A percentile compares a stretch with the other conserved stretches of the same genome.
phyloP scores from a whole-genome alignment of 352 stramenopile genomes.

The Chrysophaeum taylorii region DNA sequence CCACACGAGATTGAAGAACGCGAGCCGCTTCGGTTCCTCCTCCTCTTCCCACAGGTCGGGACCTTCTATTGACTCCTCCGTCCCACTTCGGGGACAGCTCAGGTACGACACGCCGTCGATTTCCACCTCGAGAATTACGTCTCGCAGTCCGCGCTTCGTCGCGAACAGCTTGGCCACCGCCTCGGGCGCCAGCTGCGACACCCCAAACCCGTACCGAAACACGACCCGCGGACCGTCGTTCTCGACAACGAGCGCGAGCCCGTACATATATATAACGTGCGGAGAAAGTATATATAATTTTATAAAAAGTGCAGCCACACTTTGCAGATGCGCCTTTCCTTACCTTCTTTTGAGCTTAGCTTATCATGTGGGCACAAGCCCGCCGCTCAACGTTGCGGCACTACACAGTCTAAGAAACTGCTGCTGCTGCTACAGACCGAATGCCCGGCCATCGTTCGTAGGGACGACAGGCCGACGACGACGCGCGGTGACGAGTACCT shows the following conservation, averaged over 20 bases:
- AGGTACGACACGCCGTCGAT: background rate
- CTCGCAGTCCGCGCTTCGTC: background rate
- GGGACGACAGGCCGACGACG: no score
- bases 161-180: background rate
- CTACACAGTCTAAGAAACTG: no score
- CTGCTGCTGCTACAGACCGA: no score
- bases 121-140: background rate
- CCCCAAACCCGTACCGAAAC: background rate
- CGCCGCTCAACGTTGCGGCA: no score
- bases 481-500: no score
- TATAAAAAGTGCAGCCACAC: no score
- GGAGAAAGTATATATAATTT: no score
- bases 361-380: no score
- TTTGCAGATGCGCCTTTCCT: no score
- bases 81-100: background rate
- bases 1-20: conserved; percentile 7
- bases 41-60: background rate
- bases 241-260: background rate
- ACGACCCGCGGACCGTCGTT: background rate
- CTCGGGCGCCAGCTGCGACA: background rate
- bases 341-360: no score
- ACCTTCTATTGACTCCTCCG: background rate
- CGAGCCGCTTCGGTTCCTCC: background rate
- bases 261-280: no score
- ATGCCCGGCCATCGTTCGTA: no score